Evolutionary conservation across 2,329 filamentous ascomycete species (phyloP), one percentile per base, ranked within the genome.

Genomic region (Trichoderma gracile): DNA sequence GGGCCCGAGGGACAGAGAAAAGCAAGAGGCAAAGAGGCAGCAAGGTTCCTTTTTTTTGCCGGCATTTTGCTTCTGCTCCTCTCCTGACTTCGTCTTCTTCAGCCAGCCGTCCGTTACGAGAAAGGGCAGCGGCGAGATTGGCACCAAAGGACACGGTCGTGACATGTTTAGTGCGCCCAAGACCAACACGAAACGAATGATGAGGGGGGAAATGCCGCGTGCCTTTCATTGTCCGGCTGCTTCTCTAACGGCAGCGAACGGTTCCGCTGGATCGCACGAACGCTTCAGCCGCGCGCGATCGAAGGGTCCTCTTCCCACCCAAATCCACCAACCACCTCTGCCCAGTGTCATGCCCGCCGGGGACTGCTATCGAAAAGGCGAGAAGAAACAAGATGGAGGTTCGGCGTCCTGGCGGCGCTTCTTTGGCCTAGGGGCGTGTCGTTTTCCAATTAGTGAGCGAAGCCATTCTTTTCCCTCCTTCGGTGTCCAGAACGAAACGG

Each of bases 401-500:
- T 46, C 54, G 62, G 62, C 54, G 62, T 59, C 45, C 47, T 47
- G 25, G 38, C 49, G 58, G 58, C 58, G 40, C 40, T 53, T 62
- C 27, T 54, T 46, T 19, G 49, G 33, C 40, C 25, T 45, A 25
- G 40, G 49, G 58, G 58, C 58, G 58, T 56, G 52, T 47, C 43
- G 43, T 30, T 56, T 38, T 55, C 7, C 21, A 54, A 45, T 46
- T 64, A 64, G 62, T 54, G 55, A 58, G 47, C 55, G 40, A 52
- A 50, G 47, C 21, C 49, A 38, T 30, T 30, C 30, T 62, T n/a
- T 54, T 59, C 56, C 33, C 49, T 10, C 46, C 42, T 64, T 64
- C 55, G 55, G 62, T 58, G 62, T 64, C 62, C 54, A 59, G 54
- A 64, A 53, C 55, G 46, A 53, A 58, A 53, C 54, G 59, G 62